Conservation (phyloP, 108 stramenopile species). For the Cyclostephanos invisitatus region DNA sequence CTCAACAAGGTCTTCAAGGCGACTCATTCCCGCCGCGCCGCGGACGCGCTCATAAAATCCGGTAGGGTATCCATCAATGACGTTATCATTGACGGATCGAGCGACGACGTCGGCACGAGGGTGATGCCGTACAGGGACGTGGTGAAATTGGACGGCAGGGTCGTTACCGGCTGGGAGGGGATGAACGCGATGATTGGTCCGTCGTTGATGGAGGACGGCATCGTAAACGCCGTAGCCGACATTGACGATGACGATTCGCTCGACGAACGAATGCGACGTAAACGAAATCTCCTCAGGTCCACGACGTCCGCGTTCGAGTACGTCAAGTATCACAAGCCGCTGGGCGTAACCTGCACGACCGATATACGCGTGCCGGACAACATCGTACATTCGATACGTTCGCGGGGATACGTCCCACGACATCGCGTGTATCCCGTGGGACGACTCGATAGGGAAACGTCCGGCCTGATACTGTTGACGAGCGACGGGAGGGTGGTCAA, state of each 20-base stretch:
- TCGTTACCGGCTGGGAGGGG: conserved; percentile 67
- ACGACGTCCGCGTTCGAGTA: conserved; percentile 1
- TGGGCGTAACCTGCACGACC: conserved; percentile 78
- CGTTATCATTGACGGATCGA: background rate
- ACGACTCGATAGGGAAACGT: conserved; percentile 77
- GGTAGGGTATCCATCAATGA: conserved; percentile 72
- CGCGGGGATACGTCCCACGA: conserved; percentile 46
- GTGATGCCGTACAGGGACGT: conserved; percentile 64
- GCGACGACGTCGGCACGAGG: conserved; percentile 12
- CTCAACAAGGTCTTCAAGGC: conserved; percentile 83
- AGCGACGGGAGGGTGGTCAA: conserved; percentile 83
- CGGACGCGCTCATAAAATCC: conserved; percentile 63
- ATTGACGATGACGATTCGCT: background rate
- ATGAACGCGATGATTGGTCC: conserved; percentile 40
- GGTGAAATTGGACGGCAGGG: conserved; percentile 59
- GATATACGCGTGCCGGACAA: conserved; percentile 58
- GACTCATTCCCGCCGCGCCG: conserved; percentile 72
- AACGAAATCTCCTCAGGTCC: too few relatives aligned
- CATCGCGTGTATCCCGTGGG: conserved; percentile 84
- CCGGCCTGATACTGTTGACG: conserved; percentile 71
- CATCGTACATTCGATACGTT: conserved; percentile 56
- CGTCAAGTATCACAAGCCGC: conserved; percentile 79
- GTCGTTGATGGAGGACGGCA: background rate
- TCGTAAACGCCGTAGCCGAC: too few relatives aligned
- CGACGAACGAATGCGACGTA: too few relatives aligned